Base-by-base conservation (phyloP, 1,284 basidiomycete species). In the Chalciporus sp. region DNA sequence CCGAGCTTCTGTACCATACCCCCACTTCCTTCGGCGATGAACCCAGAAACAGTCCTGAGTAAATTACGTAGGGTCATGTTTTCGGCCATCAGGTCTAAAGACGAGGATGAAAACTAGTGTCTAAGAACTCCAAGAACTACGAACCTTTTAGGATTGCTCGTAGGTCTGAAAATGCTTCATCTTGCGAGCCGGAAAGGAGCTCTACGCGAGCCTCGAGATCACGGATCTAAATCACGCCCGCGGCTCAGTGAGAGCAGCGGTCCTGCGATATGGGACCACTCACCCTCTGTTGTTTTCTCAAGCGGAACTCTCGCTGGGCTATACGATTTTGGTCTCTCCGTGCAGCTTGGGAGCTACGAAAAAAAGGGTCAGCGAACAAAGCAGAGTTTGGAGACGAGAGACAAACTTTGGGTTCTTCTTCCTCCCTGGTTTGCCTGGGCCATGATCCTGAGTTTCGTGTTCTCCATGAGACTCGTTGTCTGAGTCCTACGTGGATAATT, bases 141-240 rank as follows among this genome's bases (percentile, higher is more conserved):
- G 20, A 55, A 85, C 88, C 88, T 76, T 85, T 90, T 53, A 95
- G 75, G 47, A 95, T 87, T 61, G 89, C 86, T 55, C 87, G 79
- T 78, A 95, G 80, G 68, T 94, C 88, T 28, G 83, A 83, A 55
- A 93, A 75, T 9, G 92, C 88, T 69, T 95, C 91, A 78, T 95
- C 93, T 65, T 92, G 88, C 49, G 90, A 90, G 19, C 90, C 91
- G 9, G 93, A 95, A 17, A 95, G 79, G 17, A 96, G 86, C 70
- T 95, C 92, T 11, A 95, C 92, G 37, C 90, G 85, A 12, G 92
- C 92, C 73, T 96, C 94, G 40, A 96, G 83, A 71, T 95, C 94
- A 20, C 93, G 90, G 69, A 95, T 94, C 91, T 95, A 63, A 48
- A 51, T 42, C 46, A 37, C 47, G 47, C 50, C 53, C 55, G 53